Conservation (phyloP, 129 eudicot genomes). For the Deinandra increscens region DNA sequence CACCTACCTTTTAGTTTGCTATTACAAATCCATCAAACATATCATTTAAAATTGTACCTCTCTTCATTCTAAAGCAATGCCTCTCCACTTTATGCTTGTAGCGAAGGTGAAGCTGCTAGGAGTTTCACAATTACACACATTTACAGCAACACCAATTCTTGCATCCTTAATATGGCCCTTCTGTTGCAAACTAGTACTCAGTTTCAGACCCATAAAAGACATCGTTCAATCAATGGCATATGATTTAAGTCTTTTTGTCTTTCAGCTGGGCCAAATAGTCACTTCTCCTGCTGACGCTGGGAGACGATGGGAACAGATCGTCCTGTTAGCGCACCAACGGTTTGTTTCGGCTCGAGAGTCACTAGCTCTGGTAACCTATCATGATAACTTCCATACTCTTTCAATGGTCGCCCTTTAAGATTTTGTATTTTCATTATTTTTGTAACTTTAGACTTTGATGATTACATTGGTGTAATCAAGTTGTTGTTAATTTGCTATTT, state of each 20-base stretch:
- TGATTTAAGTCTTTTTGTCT: constrained; percentile 42
- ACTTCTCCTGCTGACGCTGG: constrained; percentile 3
- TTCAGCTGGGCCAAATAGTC: constrained; percentile 36
- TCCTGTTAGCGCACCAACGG: constrained; percentile 34
- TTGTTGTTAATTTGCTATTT: too few relatives aligned
- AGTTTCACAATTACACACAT: neutral
- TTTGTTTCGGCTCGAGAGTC: constrained; percentile 7
- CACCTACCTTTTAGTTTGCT: too few relatives aligned
- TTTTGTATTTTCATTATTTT: neutral
- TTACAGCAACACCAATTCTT: constrained; percentile 30
- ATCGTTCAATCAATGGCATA: constrained; percentile 10
- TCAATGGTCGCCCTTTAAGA: constrained; percentile 40
- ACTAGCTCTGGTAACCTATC: constrained; percentile 23
- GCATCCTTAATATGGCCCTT: constrained; percentile 52
- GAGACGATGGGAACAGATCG: constrained; percentile 34
- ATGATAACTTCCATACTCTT: constrained; percentile 36
- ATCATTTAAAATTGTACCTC: neutral
- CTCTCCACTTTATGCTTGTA: constrained; percentile 29
- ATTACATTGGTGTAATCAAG: too few relatives aligned
- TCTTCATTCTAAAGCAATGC: constrained; percentile 19
- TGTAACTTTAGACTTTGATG: neutral
- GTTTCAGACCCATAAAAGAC: constrained; percentile 38
- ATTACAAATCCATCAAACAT: too few relatives aligned
- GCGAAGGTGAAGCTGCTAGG: constrained; percentile 45
- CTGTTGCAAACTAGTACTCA: constrained; percentile 36